Evolutionary conservation across 2,329 filamentous ascomycete species (phyloP).

Genomic region (Pezicula radicicola): DNA sequence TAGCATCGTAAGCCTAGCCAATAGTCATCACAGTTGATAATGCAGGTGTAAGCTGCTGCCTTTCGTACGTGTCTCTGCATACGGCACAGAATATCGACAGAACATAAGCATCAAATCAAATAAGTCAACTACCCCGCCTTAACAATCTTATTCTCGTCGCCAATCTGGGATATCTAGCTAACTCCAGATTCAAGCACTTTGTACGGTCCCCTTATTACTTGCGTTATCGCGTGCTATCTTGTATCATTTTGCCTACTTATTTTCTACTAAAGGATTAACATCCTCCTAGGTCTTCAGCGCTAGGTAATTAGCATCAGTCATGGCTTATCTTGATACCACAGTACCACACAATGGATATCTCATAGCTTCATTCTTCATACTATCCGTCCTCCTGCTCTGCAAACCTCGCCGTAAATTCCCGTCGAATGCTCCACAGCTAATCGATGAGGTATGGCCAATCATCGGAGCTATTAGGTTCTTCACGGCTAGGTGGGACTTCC

Average conservation of each 20-base stretch:
- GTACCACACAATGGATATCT: background rate
- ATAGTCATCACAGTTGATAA: background rate
- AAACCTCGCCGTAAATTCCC: conserved; percentile 11
- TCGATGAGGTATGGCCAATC: conserved; percentile 33
- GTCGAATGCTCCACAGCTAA: conserved; percentile 19
- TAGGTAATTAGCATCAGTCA: background rate
- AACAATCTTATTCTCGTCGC: background rate
- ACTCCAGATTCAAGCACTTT: background rate
- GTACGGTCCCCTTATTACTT: background rate
- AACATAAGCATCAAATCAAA: too few species aligned
- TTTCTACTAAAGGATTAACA: background rate
- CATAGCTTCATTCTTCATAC: background rate
- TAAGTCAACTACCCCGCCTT: background rate
- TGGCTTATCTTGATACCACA: background rate
- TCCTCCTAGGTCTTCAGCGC: background rate
- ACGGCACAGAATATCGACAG: background rate
- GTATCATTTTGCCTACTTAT: background rate
- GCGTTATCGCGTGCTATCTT: background rate
- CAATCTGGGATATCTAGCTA: background rate
- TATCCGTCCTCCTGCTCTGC: background rate
- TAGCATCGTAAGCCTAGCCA: background rate
- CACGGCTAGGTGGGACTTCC: conserved; percentile 42
- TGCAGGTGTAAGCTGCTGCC: background rate
- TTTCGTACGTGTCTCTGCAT: background rate
- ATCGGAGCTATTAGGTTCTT: conserved; percentile 44